Conservation (phyloP, 371 early-diverging fungal species). For the Catenaria anguillulae region DNA sequence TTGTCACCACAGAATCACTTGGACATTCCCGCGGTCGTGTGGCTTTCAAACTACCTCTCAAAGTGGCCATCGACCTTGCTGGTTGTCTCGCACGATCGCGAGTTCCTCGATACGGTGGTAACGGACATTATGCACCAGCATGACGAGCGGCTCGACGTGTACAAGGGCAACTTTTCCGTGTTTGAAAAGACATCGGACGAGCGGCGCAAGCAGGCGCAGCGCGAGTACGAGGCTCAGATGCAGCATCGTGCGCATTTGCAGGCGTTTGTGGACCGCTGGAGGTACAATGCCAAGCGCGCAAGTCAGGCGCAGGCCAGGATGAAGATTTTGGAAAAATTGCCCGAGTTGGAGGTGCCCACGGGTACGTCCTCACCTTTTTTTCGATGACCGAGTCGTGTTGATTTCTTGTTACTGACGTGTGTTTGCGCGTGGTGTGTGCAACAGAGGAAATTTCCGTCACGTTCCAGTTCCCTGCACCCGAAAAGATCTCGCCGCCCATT, state of each 20-base stretch:
- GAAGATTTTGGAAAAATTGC: slow-evolving; percentile 95
- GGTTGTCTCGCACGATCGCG: slow-evolving; percentile 95
- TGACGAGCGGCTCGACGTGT: slow-evolving; percentile 76
- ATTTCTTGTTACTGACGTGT: too few species aligned
- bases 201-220: slow-evolving; percentile 66
- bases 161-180: slow-evolving; percentile 84
- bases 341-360: slow-evolving; percentile 67
- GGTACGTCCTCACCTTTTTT: too few species aligned
- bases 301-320: slow-evolving; percentile 96
- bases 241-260: slow-evolving; percentile 85
- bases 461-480: slow-evolving; percentile 85
- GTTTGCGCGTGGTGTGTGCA: too few species aligned
- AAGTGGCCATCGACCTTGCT: slow-evolving; percentile 81
- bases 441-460: slow-evolving; percentile 58
- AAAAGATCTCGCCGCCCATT: slow-evolving; percentile 51
- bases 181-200: slow-evolving; percentile 83
- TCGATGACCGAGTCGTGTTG: too few species aligned
- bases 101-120: slow-evolving; percentile 90
- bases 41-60: slow-evolving; percentile 86
- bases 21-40: slow-evolving; percentile 78
- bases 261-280: slow-evolving; percentile 96
- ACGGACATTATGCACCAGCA: slow-evolving; percentile 94
- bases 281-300: slow-evolving; percentile 96
- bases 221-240: slow-evolving; percentile 90
- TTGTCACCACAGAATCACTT: neutral